Conservation (phyloP, 2,329 filamentous ascomycete species). For the Fusarium lateritium region DNA sequence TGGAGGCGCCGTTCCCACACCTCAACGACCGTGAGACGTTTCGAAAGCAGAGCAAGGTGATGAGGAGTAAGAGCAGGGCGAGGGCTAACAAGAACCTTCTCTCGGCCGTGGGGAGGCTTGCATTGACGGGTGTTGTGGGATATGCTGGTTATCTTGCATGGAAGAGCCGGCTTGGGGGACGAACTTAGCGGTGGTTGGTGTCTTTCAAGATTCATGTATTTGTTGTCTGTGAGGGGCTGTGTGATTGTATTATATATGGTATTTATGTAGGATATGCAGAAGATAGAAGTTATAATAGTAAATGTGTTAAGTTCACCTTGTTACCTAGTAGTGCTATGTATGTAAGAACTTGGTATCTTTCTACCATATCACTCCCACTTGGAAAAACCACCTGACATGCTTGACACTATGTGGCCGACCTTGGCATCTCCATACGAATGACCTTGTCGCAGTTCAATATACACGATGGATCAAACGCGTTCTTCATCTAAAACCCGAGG, state of each 20-base stretch:
- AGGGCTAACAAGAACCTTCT: slow-evolving; percentile 49
- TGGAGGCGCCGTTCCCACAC: slow-evolving; percentile 53
- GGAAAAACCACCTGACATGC: too few species aligned
- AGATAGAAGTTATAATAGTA: too few species aligned
- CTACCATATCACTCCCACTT: too few species aligned
- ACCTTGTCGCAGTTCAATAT: slow-evolving; percentile 58
- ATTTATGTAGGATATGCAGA: background rate
- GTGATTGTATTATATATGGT: background rate
- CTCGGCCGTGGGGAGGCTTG: slow-evolving; percentile 42
- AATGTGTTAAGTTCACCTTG: too few species aligned
- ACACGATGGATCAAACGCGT: slow-evolving; percentile 71
- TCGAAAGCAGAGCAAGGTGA: slow-evolving; percentile 16
- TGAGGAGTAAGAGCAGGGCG: slow-evolving; percentile 23
- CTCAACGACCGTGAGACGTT: slow-evolving; percentile 53
- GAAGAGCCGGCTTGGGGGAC: slow-evolving; percentile 50
- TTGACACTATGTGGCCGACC: too few species aligned
- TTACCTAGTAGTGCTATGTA: too few species aligned
- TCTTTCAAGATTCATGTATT: slow-evolving; percentile 7
- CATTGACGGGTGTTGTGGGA: slow-evolving; percentile 45
- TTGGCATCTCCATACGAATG: slow-evolving; percentile 15
- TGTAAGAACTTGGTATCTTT: too few species aligned
- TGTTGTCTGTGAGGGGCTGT: background rate
- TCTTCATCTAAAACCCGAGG: slow-evolving; percentile 61
- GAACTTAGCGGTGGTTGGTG: slow-evolving; percentile 22
- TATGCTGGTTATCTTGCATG: slow-evolving; percentile 51